These are phyloP conservation scores for Trypanosoma theileri DNA, from an alignment of 208 protist genomes.

Conservation along the genomic window DNA sequence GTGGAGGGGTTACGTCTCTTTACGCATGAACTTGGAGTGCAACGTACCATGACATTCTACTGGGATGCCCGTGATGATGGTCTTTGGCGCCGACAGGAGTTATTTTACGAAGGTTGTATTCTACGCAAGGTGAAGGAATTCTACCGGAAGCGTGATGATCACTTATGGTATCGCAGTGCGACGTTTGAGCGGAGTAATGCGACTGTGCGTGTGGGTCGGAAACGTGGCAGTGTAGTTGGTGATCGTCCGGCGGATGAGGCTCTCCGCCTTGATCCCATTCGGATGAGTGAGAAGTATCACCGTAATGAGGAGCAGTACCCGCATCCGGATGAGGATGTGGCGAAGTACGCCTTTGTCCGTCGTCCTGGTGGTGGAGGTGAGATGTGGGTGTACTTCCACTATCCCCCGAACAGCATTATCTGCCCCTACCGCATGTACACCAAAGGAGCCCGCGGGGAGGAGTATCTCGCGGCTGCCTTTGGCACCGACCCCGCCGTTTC, in stretches of 20 bases:
- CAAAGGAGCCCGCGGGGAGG: conserved; percentile 68
- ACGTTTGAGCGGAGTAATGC: conserved; percentile 45
- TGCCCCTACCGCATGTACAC: conserved; percentile 82
- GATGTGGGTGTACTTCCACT: conserved; percentile 90
- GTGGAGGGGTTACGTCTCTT: conserved; percentile 74
- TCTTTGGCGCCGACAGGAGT: conserved; percentile 67
- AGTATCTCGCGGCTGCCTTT: conserved; percentile 62
- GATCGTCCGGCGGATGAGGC: conserved; percentile 34
- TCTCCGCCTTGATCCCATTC: conserved; percentile 70
- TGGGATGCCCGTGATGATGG: conserved; percentile 83
- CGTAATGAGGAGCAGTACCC: conserved; percentile 32
- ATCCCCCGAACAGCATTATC: conserved; percentile 66
- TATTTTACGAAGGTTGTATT: conserved; percentile 61
- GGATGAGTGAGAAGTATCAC: conserved; percentile 84
- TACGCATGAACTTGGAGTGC: conserved; percentile 59
- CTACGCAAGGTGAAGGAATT: conserved; percentile 85
- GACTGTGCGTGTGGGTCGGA: not conserved
- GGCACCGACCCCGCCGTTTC: conserved; percentile 25
- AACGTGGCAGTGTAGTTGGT: conserved; percentile 1
- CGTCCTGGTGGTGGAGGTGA: conserved; percentile 42
- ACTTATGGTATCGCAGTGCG: conserved; percentile 77
- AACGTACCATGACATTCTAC: conserved; percentile 86
- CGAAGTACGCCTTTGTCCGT: conserved; percentile 72
- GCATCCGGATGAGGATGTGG: conserved; percentile 52
- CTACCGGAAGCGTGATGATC: conserved; percentile 77